A percentile compares a stretch with the other conserved stretches of the same genome.
These are phyloP conservation scores for Sisymbrium altissimum DNA, from an alignment of 345 rosid species.

Conservation along the genomic window DNA sequence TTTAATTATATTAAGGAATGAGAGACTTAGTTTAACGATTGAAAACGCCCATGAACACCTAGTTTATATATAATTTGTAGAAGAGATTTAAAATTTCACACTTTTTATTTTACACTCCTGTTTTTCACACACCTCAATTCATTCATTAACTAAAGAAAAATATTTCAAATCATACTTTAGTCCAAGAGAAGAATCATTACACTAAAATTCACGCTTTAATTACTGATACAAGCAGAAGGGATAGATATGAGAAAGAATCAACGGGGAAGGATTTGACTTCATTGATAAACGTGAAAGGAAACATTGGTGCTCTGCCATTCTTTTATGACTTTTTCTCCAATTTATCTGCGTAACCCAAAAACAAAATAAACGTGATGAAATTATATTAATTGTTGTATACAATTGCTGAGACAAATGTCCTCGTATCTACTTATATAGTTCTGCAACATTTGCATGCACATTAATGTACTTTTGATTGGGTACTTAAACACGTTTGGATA, in stretches of 20 bases:
- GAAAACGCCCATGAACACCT: no score
- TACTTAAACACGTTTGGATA: neutral
- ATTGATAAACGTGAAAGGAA: neutral
- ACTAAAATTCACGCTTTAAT: constrained; percentile 15
- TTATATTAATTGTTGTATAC: neutral
- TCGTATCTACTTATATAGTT: neutral
- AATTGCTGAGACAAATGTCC: neutral
- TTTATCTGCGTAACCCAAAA: constrained; percentile 10
- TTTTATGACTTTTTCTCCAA: constrained; percentile 10
- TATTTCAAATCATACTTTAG: constrained; percentile 8
- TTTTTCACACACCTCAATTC: neutral
- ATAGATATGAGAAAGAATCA: constrained; percentile 23
- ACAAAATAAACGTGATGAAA: neutral
- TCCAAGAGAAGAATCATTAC: constrained; percentile 20
- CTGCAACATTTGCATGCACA: neutral
- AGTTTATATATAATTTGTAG: no score
- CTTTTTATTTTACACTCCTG: neutral
- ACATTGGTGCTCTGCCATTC: constrained; percentile 13
- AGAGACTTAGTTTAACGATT: no score
- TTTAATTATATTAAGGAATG: no score
- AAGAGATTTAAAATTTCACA: no score
- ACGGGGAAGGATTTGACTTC: neutral
- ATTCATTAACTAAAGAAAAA: neutral
- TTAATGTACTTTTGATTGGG: neutral
- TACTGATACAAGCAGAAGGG: constrained; percentile 5